These are phyloP conservation scores for Glaciozyma antarctica DNA, from an alignment of 768 basidiomycete genomes.

Conservation along the genomic window DNA sequence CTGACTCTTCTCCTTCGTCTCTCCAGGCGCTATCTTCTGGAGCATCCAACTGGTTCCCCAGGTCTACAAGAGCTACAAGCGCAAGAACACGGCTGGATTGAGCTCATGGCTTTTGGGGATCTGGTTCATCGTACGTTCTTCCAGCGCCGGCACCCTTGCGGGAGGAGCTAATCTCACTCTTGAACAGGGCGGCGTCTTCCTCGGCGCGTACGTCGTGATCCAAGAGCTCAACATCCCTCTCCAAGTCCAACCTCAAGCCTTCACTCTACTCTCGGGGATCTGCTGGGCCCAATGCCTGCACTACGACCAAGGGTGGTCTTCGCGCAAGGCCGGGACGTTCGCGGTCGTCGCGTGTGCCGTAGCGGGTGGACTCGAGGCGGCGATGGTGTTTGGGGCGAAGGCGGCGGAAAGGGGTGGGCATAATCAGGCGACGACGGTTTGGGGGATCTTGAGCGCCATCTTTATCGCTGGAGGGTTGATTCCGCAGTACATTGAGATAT, in stretches of 20 bases:
- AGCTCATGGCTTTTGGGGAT: slow-evolving; percentile 58
- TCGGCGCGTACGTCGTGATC: slow-evolving; percentile 60
- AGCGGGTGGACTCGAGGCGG: slow-evolving; percentile 53
- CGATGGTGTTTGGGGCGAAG: slow-evolving; percentile 51
- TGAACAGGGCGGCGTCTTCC: slow-evolving; percentile 47
- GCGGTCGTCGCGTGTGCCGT: slow-evolving; percentile 43
- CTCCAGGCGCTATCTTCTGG: neutral
- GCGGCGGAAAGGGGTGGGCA: neutral
- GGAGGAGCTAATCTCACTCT: slow-evolving; percentile 43
- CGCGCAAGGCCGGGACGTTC: slow-evolving; percentile 38
- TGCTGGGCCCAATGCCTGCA: slow-evolving; percentile 65
- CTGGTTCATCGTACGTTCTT: neutral
- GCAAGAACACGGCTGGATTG: slow-evolving; percentile 59
- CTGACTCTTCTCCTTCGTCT: too few species aligned
- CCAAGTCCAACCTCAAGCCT: slow-evolving; percentile 50
- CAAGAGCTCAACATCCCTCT: slow-evolving; percentile 63
- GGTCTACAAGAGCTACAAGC: slow-evolving; percentile 51
- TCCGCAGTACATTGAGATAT: slow-evolving; percentile 71
- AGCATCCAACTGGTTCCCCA: neutral
- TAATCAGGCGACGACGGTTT: slow-evolving; percentile 45
- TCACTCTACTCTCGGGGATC: slow-evolving; percentile 52
- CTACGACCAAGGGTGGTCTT: slow-evolving; percentile 49
- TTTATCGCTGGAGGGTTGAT: slow-evolving; percentile 48
- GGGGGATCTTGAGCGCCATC: slow-evolving; percentile 55
- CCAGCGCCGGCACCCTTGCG: neutral